Conservation (phyloP, 257 asterid species). For the Solanum sparsipilum region DNA sequence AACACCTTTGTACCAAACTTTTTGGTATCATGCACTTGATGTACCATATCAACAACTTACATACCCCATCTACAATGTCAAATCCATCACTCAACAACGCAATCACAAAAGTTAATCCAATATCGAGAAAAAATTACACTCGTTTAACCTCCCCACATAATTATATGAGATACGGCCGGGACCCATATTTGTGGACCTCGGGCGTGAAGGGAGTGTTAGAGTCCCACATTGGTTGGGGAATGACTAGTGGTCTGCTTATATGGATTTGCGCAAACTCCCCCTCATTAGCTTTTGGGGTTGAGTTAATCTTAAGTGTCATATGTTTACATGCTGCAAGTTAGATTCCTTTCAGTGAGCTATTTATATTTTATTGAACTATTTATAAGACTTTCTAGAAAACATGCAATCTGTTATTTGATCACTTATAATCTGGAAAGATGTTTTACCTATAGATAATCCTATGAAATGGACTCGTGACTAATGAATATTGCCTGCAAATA, state of each 20-base stretch:
- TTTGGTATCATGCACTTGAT: too few relatives aligned
- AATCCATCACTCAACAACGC: too few relatives aligned
- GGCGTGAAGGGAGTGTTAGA: background rate
- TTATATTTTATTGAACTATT: background rate
- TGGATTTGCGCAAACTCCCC: background rate
- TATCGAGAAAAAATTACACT: too few relatives aligned
- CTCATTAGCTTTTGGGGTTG: background rate
- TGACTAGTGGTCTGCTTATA: background rate
- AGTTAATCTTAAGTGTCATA: background rate
- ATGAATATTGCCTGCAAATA: background rate
- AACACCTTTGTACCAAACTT: too few relatives aligned
- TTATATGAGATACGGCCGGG: too few relatives aligned
- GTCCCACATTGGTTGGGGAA: background rate
- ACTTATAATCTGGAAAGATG: background rate
- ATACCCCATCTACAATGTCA: too few relatives aligned
- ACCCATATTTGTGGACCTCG: too few relatives aligned
- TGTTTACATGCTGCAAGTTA: background rate
- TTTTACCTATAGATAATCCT: background rate
- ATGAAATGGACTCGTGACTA: background rate
- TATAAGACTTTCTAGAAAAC: background rate
- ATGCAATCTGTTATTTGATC: background rate
- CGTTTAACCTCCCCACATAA: too few relatives aligned
- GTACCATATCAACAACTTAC: too few relatives aligned
- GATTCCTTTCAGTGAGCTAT: background rate
- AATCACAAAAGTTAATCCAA: too few relatives aligned